Evolutionary conservation across 441 rosid genomes (phyloP).

Genomic region (Raphanus hybrid): DNA sequence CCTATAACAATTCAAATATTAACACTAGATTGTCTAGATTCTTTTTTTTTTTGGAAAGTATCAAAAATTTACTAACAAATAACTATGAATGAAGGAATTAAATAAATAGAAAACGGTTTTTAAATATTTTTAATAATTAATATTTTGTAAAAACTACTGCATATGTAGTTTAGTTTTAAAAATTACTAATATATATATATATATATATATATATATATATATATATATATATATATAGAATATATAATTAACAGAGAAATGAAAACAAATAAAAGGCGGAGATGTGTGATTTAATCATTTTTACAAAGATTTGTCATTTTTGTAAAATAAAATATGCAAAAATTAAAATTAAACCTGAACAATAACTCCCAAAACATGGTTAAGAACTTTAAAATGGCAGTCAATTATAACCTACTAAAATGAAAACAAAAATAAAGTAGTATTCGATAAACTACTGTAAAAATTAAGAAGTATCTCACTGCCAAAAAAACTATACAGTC

Average conservation of each 20-base stretch:
- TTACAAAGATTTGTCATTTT: neutral
- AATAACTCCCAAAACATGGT: neutral
- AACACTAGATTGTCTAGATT: slow-evolving; percentile 17
- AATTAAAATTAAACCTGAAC: neutral
- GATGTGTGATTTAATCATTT: neutral
- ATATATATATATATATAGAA: neutral
- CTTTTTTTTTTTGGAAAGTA: neutral
- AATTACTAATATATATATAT: neutral
- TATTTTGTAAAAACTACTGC: neutral
- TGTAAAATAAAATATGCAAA: neutral
- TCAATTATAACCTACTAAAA: neutral
- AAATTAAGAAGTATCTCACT: neutral
- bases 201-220: neutral
- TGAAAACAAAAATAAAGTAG: neutral
- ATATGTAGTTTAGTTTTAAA: neutral
- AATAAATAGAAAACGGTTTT: neutral
- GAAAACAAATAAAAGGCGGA: neutral
- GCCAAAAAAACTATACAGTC: neutral
- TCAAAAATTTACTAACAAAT: neutral
- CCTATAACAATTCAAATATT: slow-evolving; percentile 12
- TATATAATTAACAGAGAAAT: neutral
- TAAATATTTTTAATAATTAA: neutral
- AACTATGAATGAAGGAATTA: neutral
- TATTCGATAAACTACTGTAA: neutral
- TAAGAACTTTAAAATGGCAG: neutral